A percentile compares a stretch with the other conserved stretches of the same genome.
Evolutionary conservation across 2,329 filamentous ascomycete genomes (phyloP).

Genomic region (Phaeophleospora eucalypticola): DNA sequence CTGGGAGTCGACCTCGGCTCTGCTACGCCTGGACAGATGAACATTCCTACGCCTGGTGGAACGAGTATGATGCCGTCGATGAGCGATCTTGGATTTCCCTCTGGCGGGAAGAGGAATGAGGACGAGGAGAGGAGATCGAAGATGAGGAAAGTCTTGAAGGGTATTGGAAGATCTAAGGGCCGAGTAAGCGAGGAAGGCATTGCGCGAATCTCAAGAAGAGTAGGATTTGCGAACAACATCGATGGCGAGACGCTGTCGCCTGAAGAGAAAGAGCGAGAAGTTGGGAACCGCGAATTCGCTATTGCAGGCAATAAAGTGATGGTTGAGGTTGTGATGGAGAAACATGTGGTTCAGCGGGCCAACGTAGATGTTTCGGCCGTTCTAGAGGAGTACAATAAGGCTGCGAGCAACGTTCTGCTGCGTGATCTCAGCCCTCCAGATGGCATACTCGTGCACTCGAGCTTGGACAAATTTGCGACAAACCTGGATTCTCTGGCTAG

Average conservation of each 20-base stretch:
- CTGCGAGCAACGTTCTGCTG: slow-evolving; percentile 62
- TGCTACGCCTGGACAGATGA: slow-evolving; percentile 41
- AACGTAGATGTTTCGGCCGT: slow-evolving; percentile 60
- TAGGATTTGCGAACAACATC: slow-evolving; percentile 54
- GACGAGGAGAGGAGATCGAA: slow-evolving; percentile 51
- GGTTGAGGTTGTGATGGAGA: slow-evolving; percentile 31
- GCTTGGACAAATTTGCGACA: slow-evolving; percentile 63
- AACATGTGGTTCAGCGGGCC: slow-evolving; percentile 47
- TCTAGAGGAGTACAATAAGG: slow-evolving; percentile 57
- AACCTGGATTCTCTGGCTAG: slow-evolving; percentile 67
- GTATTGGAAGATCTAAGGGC: slow-evolving; percentile 63
- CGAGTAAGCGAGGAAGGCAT: slow-evolving; percentile 70
- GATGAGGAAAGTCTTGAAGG: slow-evolving; percentile 61
- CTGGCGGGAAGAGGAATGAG: slow-evolving; percentile 42
- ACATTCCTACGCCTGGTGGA: slow-evolving; percentile 31
- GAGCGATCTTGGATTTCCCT: slow-evolving; percentile 42
- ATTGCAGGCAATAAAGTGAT: slow-evolving; percentile 35
- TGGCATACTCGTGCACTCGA: slow-evolving; percentile 63
- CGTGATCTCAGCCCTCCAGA: slow-evolving; percentile 59
- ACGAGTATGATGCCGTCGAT: slow-evolving; percentile 41
- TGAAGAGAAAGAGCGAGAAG: slow-evolving; percentile 20
- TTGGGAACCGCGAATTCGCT: slow-evolving; percentile 33
- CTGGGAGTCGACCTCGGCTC: slow-evolving; percentile 29
- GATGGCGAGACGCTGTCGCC: slow-evolving; percentile 16
- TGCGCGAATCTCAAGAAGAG: slow-evolving; percentile 63